Percentiles rank a stretch among this genome's conserved stretches.
These are phyloP conservation scores for Sicyos baderoa DNA, from an alignment of 306 rosid genomes.

Conservation along the genomic window DNA sequence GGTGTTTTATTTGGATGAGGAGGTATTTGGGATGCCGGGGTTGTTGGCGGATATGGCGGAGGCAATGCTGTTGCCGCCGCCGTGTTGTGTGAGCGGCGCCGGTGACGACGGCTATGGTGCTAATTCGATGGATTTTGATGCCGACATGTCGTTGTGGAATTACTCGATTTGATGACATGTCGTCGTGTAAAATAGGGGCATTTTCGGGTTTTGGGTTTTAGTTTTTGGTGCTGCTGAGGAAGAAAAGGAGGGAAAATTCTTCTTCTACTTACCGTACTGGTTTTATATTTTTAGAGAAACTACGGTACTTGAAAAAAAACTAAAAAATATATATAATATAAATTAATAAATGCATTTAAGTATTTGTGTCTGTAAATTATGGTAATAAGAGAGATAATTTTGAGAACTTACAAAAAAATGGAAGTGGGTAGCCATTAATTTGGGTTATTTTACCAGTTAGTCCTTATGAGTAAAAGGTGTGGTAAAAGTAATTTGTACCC, in stretches of 20 bases:
- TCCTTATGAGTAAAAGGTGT: neutral
- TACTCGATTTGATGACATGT: slow-evolving; percentile 25
- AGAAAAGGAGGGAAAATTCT: neutral
- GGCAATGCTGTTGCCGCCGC: slow-evolving; percentile 52
- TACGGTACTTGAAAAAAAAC: neutral
- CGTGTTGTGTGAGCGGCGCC: slow-evolving; percentile 23
- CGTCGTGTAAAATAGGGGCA: neutral
- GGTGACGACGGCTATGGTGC: slow-evolving; percentile 45
- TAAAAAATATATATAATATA: too few relatives aligned
- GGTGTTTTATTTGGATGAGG: slow-evolving; percentile 38
- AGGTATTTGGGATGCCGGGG: slow-evolving; percentile 41
- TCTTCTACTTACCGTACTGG: neutral
- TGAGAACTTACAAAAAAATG: neutral
- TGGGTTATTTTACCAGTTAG: neutral
- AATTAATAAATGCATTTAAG: too few relatives aligned
- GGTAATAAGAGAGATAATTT: neutral
- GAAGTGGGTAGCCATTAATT: neutral
- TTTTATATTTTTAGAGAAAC: neutral
- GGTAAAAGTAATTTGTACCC: neutral
- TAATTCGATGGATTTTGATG: slow-evolving; percentile 15
- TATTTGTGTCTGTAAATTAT: neutral
- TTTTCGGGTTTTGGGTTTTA: neutral
- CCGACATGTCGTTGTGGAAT: slow-evolving; percentile 14
- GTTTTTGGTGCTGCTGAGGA: too few relatives aligned
- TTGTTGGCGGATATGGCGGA: slow-evolving; percentile 54